Percentiles rank a stretch among this genome's conserved stretches.
These are phyloP conservation scores for Aspergillus proliferans DNA, from an alignment of 2,329 filamentous ascomycete species.

Conservation along the genomic window DNA sequence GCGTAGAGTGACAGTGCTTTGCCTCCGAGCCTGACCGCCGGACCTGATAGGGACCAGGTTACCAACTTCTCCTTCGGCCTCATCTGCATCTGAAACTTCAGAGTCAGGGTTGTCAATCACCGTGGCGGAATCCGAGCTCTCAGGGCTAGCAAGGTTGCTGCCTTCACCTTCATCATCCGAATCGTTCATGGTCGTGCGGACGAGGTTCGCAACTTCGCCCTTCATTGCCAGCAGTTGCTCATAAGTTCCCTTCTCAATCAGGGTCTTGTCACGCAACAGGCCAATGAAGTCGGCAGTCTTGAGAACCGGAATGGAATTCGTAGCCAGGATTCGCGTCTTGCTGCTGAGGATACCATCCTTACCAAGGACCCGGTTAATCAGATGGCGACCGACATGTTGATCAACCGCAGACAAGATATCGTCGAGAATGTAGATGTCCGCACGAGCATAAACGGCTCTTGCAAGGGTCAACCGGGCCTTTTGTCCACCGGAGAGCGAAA, in stretches of 20 bases:
- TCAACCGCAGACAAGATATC: conserved; percentile 97
- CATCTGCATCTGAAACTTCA: conserved; percentile 49
- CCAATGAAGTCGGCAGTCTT: conserved; percentile 84
- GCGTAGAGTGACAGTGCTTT: conserved; percentile 72
- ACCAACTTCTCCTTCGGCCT: conserved; percentile 64
- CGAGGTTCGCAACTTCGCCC: conserved; percentile 76
- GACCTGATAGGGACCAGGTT: conserved; percentile 69
- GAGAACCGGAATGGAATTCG: conserved; percentile 88
- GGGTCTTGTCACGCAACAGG: conserved; percentile 72
- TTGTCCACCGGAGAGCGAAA: conserved; percentile 91
- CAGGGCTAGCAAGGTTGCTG: conserved; percentile 59
- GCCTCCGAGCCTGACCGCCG: conserved; percentile 54
- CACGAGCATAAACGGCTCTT: conserved; percentile 88
- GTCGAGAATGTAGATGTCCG: conserved; percentile 93
- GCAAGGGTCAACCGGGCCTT: conserved; percentile 90
- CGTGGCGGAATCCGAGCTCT: conserved; percentile 56
- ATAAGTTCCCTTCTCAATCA: conserved; percentile 85
- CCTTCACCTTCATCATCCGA: conserved; percentile 39
- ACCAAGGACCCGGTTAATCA: conserved; percentile 91
- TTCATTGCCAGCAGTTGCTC: conserved; percentile 89
- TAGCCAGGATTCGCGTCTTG: conserved; percentile 89
- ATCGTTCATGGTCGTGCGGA: conserved; percentile 61
- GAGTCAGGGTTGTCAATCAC: conserved; percentile 45
- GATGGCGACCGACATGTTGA: conserved; percentile 88
- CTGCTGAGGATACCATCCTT: conserved; percentile 71